Conservation (phyloP, 345 rosid species). For the Aegle marmelos region DNA sequence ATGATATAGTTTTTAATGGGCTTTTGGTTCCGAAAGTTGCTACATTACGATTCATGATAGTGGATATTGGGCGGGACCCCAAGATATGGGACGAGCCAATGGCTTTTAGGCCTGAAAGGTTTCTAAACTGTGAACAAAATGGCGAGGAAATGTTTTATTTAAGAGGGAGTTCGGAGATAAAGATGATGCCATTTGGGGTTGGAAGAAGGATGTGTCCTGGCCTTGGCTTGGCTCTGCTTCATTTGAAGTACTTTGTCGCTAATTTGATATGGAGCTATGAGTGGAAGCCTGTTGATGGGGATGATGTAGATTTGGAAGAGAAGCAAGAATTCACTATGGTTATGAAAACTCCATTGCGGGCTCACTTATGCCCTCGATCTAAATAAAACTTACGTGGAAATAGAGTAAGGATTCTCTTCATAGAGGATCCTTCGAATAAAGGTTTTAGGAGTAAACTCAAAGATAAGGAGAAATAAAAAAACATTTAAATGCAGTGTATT, state of each 20-base stretch:
- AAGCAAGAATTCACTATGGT: background rate
- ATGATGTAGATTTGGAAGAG: conserved; percentile 7
- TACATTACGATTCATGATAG: background rate
- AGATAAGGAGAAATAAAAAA: too few species aligned
- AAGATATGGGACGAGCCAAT: conserved; percentile 5
- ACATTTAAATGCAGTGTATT: too few species aligned
- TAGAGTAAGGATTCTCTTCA: too few species aligned
- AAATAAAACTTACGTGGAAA: too few species aligned
- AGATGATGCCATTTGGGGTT: conserved; percentile 14
- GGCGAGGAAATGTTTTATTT: background rate
- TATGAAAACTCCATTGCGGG: conserved; percentile 10
- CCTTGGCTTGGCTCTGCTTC: conserved; percentile 10
- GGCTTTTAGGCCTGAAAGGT: conserved; percentile 8
- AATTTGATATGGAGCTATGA: conserved; percentile 5
- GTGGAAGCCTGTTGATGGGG: conserved; percentile 12
- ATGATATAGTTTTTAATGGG: background rate
- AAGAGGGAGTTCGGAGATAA: conserved; percentile 5
- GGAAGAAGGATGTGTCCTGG: conserved; percentile 20
- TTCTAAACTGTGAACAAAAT: background rate
- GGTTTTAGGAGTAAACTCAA: too few species aligned
- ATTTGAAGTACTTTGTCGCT: conserved; percentile 3
- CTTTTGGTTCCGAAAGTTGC: background rate
- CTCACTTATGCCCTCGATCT: background rate
- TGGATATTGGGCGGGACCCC: background rate
- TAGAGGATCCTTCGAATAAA: too few species aligned